Evolutionary conservation across 1,139 yeast genomes (phyloP).

Genomic region (Komagataea norvegica): DNA sequence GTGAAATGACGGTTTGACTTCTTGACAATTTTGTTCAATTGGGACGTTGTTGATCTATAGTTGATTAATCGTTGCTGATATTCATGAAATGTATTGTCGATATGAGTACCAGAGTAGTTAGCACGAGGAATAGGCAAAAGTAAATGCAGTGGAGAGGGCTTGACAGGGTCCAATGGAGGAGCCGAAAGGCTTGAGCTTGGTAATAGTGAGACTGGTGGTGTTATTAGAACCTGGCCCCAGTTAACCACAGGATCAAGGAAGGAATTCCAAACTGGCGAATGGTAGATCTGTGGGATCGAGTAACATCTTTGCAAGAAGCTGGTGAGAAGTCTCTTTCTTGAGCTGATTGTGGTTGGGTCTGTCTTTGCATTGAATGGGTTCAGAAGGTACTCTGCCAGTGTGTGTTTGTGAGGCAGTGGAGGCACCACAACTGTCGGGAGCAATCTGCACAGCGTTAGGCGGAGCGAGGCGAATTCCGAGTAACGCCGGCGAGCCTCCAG

Average conservation of each 20-base stretch:
- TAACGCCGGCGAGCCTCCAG: constrained; percentile 75
- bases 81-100: constrained; percentile 43
- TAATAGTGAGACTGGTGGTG: constrained; percentile 53
- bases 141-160: constrained; percentile 53
- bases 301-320: constrained; percentile 77
- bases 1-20: constrained; percentile 44
- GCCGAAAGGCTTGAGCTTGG: constrained; percentile 51
- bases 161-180: constrained; percentile 50
- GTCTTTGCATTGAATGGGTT: constrained; percentile 54
- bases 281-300: constrained; percentile 44
- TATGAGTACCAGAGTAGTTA: constrained; percentile 19
- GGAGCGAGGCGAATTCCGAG: constrained; percentile 83
- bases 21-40: constrained; percentile 56
- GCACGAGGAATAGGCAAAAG: constrained; percentile 48
- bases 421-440: constrained; percentile 86
- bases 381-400: constrained; percentile 39
- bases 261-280: constrained; percentile 61
- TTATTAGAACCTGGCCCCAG: constrained; percentile 51
- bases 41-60: constrained; percentile 61
- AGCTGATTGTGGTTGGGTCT: constrained; percentile 47
- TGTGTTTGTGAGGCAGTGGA: constrained; percentile 92
- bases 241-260: constrained; percentile 82
- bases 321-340: constrained; percentile 71
- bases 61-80: constrained; percentile 54
- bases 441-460: constrained; percentile 62